phyloP scores from a whole-genome alignment of 495 filamentous ascomycete genomes.

The Aspergillus diversus region DNA sequence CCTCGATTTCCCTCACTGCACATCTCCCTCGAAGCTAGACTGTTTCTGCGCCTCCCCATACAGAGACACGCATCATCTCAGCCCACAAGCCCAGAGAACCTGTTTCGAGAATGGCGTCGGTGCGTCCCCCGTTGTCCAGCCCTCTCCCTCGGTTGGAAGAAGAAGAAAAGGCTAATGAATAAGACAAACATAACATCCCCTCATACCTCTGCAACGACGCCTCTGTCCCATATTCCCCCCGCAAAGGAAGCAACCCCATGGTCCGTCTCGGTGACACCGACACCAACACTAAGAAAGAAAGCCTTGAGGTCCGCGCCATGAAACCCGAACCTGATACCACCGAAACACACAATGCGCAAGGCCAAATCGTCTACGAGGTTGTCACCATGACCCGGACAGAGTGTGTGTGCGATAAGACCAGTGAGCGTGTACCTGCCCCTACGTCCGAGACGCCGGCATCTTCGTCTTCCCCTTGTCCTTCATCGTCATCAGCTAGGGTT shows the following conservation, averaged over 20 bases:
- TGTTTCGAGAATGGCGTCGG: conserved; percentile 21
- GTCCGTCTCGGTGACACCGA: conserved; percentile 3
- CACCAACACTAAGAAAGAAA: neutral
- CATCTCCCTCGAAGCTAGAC: conserved; percentile 18
- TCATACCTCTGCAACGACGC: conserved; percentile 19
- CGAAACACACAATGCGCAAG: neutral
- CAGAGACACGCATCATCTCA: neutral
- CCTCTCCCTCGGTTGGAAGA: neutral
- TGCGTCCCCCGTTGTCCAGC: conserved; percentile 6
- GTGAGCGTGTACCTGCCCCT: neutral
- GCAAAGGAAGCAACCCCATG: conserved; percentile 19
- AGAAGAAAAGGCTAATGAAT: neutral
- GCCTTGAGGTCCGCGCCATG: too few relatives aligned
- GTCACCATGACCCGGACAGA: conserved; percentile 14
- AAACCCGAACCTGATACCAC: neutral
- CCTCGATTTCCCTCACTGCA: conserved; percentile 14
- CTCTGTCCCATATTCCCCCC: conserved; percentile 14
- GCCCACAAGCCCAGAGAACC: conserved; percentile 1
- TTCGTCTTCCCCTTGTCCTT: neutral
- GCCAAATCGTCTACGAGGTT: conserved; percentile 8
- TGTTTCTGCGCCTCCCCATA: conserved; percentile 21
- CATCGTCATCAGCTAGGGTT: neutral
- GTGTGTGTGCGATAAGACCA: neutral
- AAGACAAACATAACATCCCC: conserved; percentile 12
- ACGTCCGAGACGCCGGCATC: neutral